Base-by-base conservation (phyloP, 2,329 filamentous ascomycete species). In the Gremmenia infestans region DNA sequence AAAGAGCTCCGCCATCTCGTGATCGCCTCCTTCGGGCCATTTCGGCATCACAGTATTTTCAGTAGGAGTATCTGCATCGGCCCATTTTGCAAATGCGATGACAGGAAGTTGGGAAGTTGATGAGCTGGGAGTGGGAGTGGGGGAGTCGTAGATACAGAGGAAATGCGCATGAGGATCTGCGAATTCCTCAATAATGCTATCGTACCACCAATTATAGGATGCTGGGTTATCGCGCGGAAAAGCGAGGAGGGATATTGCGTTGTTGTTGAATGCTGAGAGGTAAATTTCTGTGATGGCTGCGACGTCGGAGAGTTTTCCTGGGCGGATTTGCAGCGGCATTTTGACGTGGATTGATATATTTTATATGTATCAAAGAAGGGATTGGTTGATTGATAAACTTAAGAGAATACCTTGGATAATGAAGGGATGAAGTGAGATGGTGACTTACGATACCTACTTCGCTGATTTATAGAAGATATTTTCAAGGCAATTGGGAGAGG, bases 61-160 rank as follows among this genome's bases (percentile, higher is more conserved):
- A 47, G 63, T 65, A 1, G 63, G 60, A 5, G 51, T 54, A 1
- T 51, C 32, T 0, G 72, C 72, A 2, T 69, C 63, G 7, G 68
- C 61, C 80, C 80, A 82, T 62, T 80, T 78, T 4, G 74, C 73
- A 54, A 77, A 79, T 0, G 74, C 76, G 23, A 78, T 56, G 51
- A 3, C 57, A 42, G 2, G 55, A 36, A n/a, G 12, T 12, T 22
- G 48, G 8, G 32, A n/a, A 28, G 15, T 28, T 35, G 49, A 22
- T 17, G 62, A 50, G 0, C 68, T 40, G 49, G 62, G 53, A n/a
- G 58, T 7, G 7, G 25, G 7, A 28, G 25, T 28, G 6, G 7
- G 49, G 0, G 69, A 40, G 48, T 76, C 73, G 5, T 70, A 68
- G 7, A 78, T 65, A 28, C 76, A 73, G 5, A 78, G 60, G 22